Base-by-base conservation (phyloP, 192 early-diverging fungal species). In the Podila clonocystis region DNA sequence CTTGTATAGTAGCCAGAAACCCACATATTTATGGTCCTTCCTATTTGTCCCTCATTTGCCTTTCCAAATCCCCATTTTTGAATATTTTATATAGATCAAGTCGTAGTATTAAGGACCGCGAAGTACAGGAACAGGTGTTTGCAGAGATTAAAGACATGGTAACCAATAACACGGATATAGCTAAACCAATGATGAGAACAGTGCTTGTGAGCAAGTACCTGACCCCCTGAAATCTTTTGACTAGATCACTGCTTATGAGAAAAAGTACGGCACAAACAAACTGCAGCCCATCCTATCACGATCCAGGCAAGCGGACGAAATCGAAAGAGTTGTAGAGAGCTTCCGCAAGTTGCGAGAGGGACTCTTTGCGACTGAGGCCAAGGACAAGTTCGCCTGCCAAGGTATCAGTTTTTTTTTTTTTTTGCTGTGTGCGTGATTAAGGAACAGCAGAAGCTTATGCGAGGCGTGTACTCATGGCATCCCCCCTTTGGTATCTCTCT, bases 91-190 rank as follows among this genome's bases (percentile, higher is more conserved):
- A 79, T 80, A 80, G 77, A 68, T 63, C 77, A 73, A 73, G 67
- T 24, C 60, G 65, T 73, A 80, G 77, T 63, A n/a, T 80, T 31
- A 80, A 80, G 66, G 36, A 65, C 29, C 70, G 71, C 57, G 62
- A 52, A 64, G 63, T 80, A 58, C 77, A 80, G 36, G 77, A 80
- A 26, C 77, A 58, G 29, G 70, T 80, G 68, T 73, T 80, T 67
- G 26, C 50, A 60, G 77, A 80, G 71, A 80, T 80, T 69, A 73
- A 80, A 73, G 55, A 36, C 4, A 80, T 80, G 77, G 77, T 80
- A 80, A 72, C 24, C n/a, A 0, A 19, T 34, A 0, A 52, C 41
- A 1, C 34, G 34, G 41, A 45, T 17, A 4, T 17, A 17, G 15
- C 41, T 17, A 45, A 13, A 9, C 9, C 11, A 41, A 13, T 15